Base-by-base conservation (phyloP, 202 grass and related monocot species). In the Carex arenaria region DNA sequence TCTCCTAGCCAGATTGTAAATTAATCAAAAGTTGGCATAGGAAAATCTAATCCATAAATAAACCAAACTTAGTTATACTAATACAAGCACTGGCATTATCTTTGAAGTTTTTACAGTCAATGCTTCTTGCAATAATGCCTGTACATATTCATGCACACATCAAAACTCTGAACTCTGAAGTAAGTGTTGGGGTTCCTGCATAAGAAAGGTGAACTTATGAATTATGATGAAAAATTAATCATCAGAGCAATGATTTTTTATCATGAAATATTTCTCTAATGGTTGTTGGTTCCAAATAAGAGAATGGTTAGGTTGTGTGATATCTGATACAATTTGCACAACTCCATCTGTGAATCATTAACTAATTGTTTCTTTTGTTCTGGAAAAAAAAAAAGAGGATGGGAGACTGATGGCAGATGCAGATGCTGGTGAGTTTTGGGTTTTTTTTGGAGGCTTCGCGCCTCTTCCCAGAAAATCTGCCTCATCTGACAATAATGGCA, bases 361-460 rank as follows among this genome's bases (percentile, higher is more conserved):
- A 75, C 71, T 54, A 75, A 75, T 55, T 75, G 71, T 64, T 49
- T 68, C 31, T 85, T 80, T 80, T 63, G 18, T 43, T 22, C 43
- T 40, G 31, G 12, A 62, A 43, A 63, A 43, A 64, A 81, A 70
- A 49, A 80, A 69, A 97, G 95, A 97, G 87, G 95, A 97, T 73
- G 95, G 95, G 62, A 94, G 91, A 81, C 75, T 97, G 84, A 97
- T 97, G 95, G 95, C 95, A 76, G 95, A 97, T 43, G 90, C 85
- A 85, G 92, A 94, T 55, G 85, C 96, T 61, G 96, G 93, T 89
- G 96, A 98, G 82, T 98, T 98, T 82, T 98, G 93, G 96, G 93
- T 88, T 30, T 89, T 90, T 28, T 98, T 98, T 85, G 96, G 96
- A 17, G 96, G 96, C 62, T 95, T 98, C 84, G 93, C 96, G 79